Conservation (phyloP, 495 filamentous ascomycete genomes). For the Lentithecium fluviatile region DNA sequence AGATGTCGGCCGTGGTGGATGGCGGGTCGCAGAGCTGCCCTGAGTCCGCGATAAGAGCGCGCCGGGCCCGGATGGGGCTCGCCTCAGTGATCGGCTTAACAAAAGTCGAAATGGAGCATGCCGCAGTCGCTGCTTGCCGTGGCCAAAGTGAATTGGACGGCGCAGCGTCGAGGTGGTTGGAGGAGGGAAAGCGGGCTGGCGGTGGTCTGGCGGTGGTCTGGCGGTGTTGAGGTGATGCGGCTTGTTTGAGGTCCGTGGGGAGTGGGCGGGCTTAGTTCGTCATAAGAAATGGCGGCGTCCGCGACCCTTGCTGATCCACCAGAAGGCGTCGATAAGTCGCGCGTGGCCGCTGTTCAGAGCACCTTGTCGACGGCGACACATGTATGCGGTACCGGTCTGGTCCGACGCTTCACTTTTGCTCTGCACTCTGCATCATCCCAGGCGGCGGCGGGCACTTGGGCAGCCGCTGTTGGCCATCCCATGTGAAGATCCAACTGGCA, state of each 20-base stretch:
- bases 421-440: not conserved
- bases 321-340: not conserved
- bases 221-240: not conserved
- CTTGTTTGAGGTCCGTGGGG: slow-evolving; percentile 10
- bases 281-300: slow-evolving; percentile 3
- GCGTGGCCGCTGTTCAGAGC: not conserved
- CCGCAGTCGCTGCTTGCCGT: slow-evolving; percentile 23
- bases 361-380: too few relatives aligned
- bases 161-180: slow-evolving; percentile 6
- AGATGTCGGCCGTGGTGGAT: not conserved
- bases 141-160: slow-evolving; percentile 38
- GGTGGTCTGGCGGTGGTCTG: not conserved
- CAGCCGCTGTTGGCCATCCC: not conserved
- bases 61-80: not conserved
- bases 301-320: not conserved
- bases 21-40: not conserved
- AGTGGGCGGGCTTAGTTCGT: slow-evolving; percentile 6
- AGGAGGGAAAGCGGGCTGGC: not conserved
- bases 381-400: too few relatives aligned
- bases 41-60: slow-evolving; percentile 26
- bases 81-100: slow-evolving; percentile 5
- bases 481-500: not conserved
- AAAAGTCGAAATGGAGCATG: slow-evolving; percentile 7
- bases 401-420: not conserved
- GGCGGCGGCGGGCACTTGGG: not conserved